Conservation (phyloP, 2,329 filamentous ascomycete genomes). For the Colletotrichum sp. region DNA sequence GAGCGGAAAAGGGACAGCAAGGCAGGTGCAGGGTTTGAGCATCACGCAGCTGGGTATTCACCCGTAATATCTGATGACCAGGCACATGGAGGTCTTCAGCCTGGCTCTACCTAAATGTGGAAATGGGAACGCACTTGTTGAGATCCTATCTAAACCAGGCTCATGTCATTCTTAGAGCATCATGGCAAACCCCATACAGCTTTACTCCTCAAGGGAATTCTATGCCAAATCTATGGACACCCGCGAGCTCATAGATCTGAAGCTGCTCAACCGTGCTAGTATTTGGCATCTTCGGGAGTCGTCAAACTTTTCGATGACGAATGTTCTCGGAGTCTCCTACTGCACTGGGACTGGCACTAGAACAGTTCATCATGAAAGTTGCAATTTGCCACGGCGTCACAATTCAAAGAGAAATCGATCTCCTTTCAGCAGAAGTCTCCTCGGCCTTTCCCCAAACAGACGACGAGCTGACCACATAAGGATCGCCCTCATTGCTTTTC, state of each 20-base stretch:
- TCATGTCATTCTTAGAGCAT: neutral
- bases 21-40: neutral
- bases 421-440: neutral
- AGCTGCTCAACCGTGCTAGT: neutral
- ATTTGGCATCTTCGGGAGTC: neutral
- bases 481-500: neutral
- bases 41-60: neutral
- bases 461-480: neutral
- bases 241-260: neutral
- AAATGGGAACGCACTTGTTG: neutral
- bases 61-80: neutral
- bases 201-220: neutral
- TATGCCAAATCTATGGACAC: neutral
- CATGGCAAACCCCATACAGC: neutral
- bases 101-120: neutral
- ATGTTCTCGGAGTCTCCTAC: neutral
- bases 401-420: neutral
- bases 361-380: neutral
- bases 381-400: neutral
- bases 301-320: neutral
- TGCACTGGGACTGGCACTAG: fast-evolving
- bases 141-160: too few species aligned
- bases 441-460: neutral
- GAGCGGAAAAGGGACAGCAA: neutral
- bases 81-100: neutral